Conservation (phyloP, 2,329 filamentous ascomycete species). For the Talaromyces sp. region DNA sequence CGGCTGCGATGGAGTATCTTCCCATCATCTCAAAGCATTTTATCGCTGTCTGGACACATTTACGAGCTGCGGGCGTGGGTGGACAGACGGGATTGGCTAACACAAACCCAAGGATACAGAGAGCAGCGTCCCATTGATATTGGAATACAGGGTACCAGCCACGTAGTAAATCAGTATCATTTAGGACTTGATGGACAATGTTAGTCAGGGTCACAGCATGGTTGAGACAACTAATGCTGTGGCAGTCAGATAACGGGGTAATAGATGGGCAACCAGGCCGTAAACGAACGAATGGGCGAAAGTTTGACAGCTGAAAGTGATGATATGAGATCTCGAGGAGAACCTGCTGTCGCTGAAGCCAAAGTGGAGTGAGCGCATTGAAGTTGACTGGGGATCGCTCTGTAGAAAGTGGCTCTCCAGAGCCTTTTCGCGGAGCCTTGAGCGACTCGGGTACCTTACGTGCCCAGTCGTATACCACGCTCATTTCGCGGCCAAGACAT, state of each 20-base stretch:
- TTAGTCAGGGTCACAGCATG: constrained; percentile 42
- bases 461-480: constrained; percentile 35
- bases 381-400: constrained; percentile 39
- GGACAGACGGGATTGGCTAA: constrained; percentile 40
- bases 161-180: constrained; percentile 34
- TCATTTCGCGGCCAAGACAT: constrained; percentile 31
- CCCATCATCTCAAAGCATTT: constrained; percentile 42
- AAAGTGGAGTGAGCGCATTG: constrained; percentile 41
- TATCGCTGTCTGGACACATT: constrained; percentile 39
- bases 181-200: constrained; percentile 42
- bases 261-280: constrained; percentile 11
- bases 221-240: constrained; percentile 31
- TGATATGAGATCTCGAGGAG: constrained; percentile 49
- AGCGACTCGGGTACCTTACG: constrained; percentile 41
- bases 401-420: constrained; percentile 41
- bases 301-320: constrained; percentile 40
- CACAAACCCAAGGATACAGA: constrained; percentile 47
- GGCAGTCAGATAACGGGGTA: constrained; percentile 28
- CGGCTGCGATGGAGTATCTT: constrained; percentile 37
- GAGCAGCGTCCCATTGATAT: constrained; percentile 49
- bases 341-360: constrained; percentile 48
- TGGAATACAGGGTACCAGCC: constrained; percentile 47
- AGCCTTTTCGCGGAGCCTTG: constrained; percentile 39
- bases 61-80: constrained; percentile 32
- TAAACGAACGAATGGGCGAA: constrained; percentile 46